These are phyloP conservation scores for Lactuca saligna DNA, from an alignment of 129 eudicot species.

Conservation along the genomic window DNA sequence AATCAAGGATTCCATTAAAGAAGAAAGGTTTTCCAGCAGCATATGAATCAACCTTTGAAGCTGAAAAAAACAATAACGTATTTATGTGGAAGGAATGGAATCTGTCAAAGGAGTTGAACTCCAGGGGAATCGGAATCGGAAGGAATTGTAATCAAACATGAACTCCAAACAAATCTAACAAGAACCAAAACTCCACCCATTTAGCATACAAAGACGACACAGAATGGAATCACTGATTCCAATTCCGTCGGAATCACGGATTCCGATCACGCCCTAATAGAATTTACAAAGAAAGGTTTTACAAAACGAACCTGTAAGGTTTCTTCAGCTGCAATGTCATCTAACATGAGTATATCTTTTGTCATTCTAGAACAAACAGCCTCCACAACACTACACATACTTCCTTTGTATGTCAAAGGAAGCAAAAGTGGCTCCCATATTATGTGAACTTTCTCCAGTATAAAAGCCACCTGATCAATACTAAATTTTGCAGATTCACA, in stretches of 20 bases:
- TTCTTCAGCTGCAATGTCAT: slow-evolving; percentile 98
- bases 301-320: slow-evolving; percentile 63
- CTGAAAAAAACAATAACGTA: slow-evolving; percentile 42
- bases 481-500: slow-evolving; percentile 81
- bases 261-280: too few relatives aligned
- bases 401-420: slow-evolving; percentile 62
- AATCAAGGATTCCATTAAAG: slow-evolving; percentile 61
- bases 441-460: slow-evolving; percentile 90
- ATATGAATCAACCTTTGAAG: slow-evolving; percentile 78
- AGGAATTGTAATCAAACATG: too few relatives aligned
- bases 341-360: slow-evolving; percentile 85
- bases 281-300: background rate
- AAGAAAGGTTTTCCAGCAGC: slow-evolving; percentile 68
- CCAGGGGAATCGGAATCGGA: too few relatives aligned
- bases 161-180: too few relatives aligned
- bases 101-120: too few relatives aligned
- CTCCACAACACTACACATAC: slow-evolving; percentile 70
- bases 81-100: too few relatives aligned
- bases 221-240: too few relatives aligned
- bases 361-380: slow-evolving; percentile 70
- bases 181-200: too few relatives aligned
- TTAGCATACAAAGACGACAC: too few relatives aligned
- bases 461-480: slow-evolving; percentile 89
- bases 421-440: slow-evolving; percentile 89
- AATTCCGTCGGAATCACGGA: too few relatives aligned